These are phyloP conservation scores for Myrica gale DNA, from an alignment of 306 rosid genomes.

Conservation along the genomic window DNA sequence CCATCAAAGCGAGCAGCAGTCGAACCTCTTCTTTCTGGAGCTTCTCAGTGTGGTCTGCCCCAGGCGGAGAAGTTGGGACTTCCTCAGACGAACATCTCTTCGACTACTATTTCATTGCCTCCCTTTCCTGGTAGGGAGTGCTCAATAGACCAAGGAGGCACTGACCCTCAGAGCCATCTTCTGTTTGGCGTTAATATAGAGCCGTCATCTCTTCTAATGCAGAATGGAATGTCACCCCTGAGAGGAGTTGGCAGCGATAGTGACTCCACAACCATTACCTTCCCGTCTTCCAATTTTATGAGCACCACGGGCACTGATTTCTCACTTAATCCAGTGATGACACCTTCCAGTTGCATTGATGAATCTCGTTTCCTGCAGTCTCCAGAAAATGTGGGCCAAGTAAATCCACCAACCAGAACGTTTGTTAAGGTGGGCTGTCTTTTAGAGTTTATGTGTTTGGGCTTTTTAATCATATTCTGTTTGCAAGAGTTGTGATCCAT, in stretches of 20 bases:
- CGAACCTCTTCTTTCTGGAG: slow-evolving; percentile 74
- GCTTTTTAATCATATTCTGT: neutral
- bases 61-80: slow-evolving; percentile 71
- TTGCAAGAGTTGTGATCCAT: neutral
- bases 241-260: slow-evolving; percentile 58
- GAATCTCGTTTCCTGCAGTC: slow-evolving; percentile 72
- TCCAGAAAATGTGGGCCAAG: slow-evolving; percentile 60
- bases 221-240: slow-evolving; percentile 68
- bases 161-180: slow-evolving; percentile 83
- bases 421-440: slow-evolving; percentile 76
- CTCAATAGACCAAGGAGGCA: slow-evolving; percentile 77
- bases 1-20: slow-evolving; percentile 81
- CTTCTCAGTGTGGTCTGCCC: slow-evolving; percentile 62
- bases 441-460: neutral
- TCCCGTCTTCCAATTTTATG: slow-evolving; percentile 69
- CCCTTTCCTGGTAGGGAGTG: slow-evolving; percentile 98
- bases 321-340: slow-evolving; percentile 55
- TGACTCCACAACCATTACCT: slow-evolving; percentile 53
- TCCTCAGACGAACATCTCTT: slow-evolving; percentile 52
- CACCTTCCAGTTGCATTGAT: slow-evolving; percentile 59
- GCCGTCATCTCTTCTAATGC: slow-evolving; percentile 75
- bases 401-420: slow-evolving; percentile 57
- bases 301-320: slow-evolving; percentile 54
- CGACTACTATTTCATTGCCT: slow-evolving; percentile 64
- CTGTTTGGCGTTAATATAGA: slow-evolving; percentile 91